phyloP scores from a whole-genome alignment of 2,329 filamentous ascomycete species.

The Volutella citrinella region DNA sequence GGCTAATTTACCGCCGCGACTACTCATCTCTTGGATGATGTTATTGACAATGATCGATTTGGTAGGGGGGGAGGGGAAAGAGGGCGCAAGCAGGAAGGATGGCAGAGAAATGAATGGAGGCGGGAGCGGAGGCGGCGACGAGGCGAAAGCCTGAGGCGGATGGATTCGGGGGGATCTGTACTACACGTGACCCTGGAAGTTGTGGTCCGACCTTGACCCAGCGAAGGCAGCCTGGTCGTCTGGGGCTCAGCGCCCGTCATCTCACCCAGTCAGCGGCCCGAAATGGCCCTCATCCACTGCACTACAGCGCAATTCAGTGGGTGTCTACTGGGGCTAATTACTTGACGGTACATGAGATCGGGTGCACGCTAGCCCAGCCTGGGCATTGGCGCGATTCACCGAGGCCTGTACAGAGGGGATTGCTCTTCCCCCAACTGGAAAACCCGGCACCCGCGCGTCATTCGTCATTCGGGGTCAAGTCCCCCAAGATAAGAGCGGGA shows the following conservation, averaged over 20 bases:
- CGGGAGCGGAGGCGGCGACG: conserved; percentile 29
- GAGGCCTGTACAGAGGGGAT: too few relatives aligned
- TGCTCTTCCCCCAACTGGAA: too few relatives aligned
- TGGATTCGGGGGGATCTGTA: conserved; percentile 18
- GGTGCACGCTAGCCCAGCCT: conserved; percentile 11
- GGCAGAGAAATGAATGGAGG: conserved; percentile 25
- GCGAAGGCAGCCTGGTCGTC: too few relatives aligned
- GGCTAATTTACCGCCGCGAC: conserved; percentile 93
- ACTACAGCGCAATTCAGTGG: too few relatives aligned
- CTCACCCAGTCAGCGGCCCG: too few relatives aligned
- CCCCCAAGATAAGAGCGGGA: conserved; percentile 6
- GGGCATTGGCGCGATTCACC: conserved; percentile 19
- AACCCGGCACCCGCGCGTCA: conserved; percentile 17
- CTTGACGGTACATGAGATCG: too few relatives aligned
- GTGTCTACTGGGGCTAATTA: too few relatives aligned
- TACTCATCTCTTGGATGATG: conserved; percentile 81
- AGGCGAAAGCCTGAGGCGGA: conserved; percentile 25
- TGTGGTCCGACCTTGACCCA: conserved; percentile 16
- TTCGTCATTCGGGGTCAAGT: conserved; percentile 5
- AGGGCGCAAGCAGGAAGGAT: conserved; percentile 23
- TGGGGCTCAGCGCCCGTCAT: too few relatives aligned
- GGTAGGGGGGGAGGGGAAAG: conserved; percentile 22
- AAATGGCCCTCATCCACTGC: too few relatives aligned
- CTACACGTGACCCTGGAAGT: conserved; percentile 24
- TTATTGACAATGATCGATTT: conserved; percentile 29